Evolutionary conservation across 1,284 basidiomycete species (phyloP), one percentile per base, ranked within the genome.

Genomic region (Exobasidium cylindrosporum): DNA sequence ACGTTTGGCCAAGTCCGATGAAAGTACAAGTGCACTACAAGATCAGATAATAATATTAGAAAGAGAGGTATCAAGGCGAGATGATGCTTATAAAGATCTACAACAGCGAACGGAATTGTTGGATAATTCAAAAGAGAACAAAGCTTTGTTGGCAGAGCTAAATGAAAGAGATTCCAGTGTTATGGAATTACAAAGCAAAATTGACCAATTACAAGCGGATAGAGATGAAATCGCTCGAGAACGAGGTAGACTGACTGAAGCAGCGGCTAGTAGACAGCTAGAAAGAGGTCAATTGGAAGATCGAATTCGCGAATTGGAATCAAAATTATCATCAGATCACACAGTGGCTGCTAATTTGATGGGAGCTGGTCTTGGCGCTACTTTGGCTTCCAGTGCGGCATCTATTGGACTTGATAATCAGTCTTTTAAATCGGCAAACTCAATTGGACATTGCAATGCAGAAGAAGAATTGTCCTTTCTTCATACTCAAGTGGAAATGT

Each of bases 1-100:
- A 52, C 88, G 91, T 28, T 84, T 97, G 11, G 83, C 87, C 21
- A 87, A 87, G 50, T 86, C 90, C 1, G 92, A 96, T 69, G 87
- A 90, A 69, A 88, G 87, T 23, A 84, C 89, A 11, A 81, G 88
- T 1, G 80, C 82, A 7, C 83, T 97, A 2, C 85, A 87, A 32
- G 84, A 84, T 44, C 87, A 86, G 28, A 86, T 97, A 11, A 89
- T 90, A 68, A 84, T 82, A 30, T 84, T 96, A 52, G 94, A 97
- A 81, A 81, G 80, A 43, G 91, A 95, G 58, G 84, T 87, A 55
- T 87, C 89, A 35, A 85, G 88, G 2, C 84, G 86, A 21, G 86
- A 88, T 53, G 87, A 90, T 73, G 77, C 80, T 83, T 88, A 66
- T 62, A 84, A 85, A 58, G 83, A 86, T 3, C 83, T 98, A 40